Base-by-base conservation (phyloP, 192 early-diverging fungal genomes). In the Oehlia diaphana region DNA sequence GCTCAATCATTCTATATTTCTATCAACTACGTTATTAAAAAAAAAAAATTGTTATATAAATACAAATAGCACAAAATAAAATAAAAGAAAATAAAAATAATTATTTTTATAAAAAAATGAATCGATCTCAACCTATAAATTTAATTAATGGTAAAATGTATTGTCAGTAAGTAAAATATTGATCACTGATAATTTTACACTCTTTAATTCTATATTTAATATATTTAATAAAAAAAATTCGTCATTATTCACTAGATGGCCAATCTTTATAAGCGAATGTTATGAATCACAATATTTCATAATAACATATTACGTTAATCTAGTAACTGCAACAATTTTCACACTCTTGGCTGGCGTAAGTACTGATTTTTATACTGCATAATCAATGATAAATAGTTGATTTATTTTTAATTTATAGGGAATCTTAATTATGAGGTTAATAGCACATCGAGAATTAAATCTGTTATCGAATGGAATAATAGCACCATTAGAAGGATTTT, bases 401-500 rank as follows among this genome's bases (percentile, higher is more conserved):
- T 31, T n/a, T 66, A 9, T 31, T 2, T 26, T 33, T 14, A 42
- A 42, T 42, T 42, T 42, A 42, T 66, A 66, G 64, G 31, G 23
- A 7, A 28, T 66, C 4, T 66, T 66, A 66, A 66, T 66, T 14
- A 66, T 8, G 21, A 66, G 70, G 10, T 0, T 72, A 42, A 19
- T 26, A 26, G 13, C 5, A 44, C 35, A 23, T 72, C 28, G 28
- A 37, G 44, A 39, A 26, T 3, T 28, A 6, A 37, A 14, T 3
- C 10, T 72, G 7, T 72, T 39, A 5, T 33, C 35, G 2, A n/a
- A 72, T 72, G 70, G 70, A 33, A 39, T 49, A 72, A n/a, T 72
- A 44, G 19, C 70, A 72, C 70, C 70, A 31, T 49, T 72, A 26
- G 70, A 72, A 44, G 70, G 70, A 72, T 72, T 72, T 23, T 16